Percentiles rank a stretch among this genome's conserved stretches.
Evolutionary conservation across 257 asterid species (phyloP).

Genomic region (Scutellaria barbata): DNA sequence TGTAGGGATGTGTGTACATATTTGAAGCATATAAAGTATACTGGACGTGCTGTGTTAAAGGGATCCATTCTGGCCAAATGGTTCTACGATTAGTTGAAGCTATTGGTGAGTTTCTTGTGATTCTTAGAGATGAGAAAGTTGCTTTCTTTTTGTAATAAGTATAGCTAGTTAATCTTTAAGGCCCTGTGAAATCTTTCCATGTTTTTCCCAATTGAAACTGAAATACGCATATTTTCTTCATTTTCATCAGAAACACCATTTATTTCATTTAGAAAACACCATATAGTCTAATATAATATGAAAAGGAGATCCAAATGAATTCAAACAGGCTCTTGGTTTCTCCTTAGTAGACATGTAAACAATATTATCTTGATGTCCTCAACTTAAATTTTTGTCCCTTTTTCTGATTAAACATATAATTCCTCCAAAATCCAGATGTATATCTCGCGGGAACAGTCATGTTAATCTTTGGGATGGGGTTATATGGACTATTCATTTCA

Average conservation of each 20-base stretch:
- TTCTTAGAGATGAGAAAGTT: constrained; percentile 14
- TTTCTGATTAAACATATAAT: constrained; percentile 17
- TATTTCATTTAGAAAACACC: too few species aligned
- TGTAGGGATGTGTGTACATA: constrained; percentile 89
- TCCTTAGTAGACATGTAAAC: not conserved
- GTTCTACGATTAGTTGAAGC: constrained; percentile 91
- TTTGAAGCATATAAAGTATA: constrained; percentile 89
- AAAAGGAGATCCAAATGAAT: not conserved
- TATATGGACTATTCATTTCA: constrained; percentile 85
- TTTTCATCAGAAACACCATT: too few species aligned
- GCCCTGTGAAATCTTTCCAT: too few species aligned
- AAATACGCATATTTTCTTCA: too few species aligned
- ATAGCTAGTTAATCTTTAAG: not conserved
- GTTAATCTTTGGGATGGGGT: constrained; percentile 95
- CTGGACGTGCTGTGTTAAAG: constrained; percentile 85
- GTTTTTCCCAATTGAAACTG: too few species aligned
- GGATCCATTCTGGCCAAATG: constrained; percentile 88
- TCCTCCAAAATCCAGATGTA: constrained; percentile 25
- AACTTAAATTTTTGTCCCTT: not conserved
- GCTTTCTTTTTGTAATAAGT: not conserved
- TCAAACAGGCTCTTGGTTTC: not conserved
- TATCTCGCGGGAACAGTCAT: constrained; percentile 90
- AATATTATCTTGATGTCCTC: not conserved
- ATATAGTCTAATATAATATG: too few species aligned
- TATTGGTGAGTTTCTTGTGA: constrained; percentile 64